Evolutionary conservation across 2,329 filamentous ascomycete species (phyloP).

Genomic region (Lanzia echinophila): DNA sequence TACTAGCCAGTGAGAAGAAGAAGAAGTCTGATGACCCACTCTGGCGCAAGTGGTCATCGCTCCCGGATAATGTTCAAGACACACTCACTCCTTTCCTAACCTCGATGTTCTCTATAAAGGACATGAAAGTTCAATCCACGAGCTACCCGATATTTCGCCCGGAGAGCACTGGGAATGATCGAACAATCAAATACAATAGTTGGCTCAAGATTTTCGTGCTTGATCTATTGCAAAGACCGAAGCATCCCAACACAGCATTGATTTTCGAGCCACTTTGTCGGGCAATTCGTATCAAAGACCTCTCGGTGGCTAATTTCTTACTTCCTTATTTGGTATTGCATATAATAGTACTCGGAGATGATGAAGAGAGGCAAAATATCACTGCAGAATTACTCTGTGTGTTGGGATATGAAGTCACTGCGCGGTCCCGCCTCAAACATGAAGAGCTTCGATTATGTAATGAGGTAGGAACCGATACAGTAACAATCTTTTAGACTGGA

Average conservation of each 20-base stretch:
- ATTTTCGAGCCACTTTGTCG: constrained; percentile 78
- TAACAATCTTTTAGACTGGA: constrained; percentile 14
- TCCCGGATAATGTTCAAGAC: constrained; percentile 72
- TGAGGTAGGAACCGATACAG: constrained; percentile 52
- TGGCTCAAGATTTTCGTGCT: constrained; percentile 80
- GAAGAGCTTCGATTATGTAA: constrained; percentile 81
- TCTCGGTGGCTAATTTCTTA: constrained; percentile 80
- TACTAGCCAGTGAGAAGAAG: constrained; percentile 32
- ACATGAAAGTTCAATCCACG: constrained; percentile 43
- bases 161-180: constrained; percentile 45
- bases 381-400: constrained; percentile 69
- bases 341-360: constrained; percentile 65
- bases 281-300: constrained; percentile 77
- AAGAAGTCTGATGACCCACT: constrained; percentile 45
- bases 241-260: constrained; percentile 64
- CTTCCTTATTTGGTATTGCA: constrained; percentile 84
- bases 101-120: constrained; percentile 72
- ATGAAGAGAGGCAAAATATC: constrained; percentile 57
- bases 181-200: constrained; percentile 67
- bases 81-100: constrained; percentile 82
- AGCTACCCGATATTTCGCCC: constrained; percentile 66
- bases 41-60: constrained; percentile 67
- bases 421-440: constrained; percentile 52
- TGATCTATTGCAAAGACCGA: constrained; percentile 73
- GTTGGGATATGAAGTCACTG: constrained; percentile 49